Conservation (phyloP, 495 filamentous ascomycete genomes). For the Aspergillus incahuasiensis region DNA sequence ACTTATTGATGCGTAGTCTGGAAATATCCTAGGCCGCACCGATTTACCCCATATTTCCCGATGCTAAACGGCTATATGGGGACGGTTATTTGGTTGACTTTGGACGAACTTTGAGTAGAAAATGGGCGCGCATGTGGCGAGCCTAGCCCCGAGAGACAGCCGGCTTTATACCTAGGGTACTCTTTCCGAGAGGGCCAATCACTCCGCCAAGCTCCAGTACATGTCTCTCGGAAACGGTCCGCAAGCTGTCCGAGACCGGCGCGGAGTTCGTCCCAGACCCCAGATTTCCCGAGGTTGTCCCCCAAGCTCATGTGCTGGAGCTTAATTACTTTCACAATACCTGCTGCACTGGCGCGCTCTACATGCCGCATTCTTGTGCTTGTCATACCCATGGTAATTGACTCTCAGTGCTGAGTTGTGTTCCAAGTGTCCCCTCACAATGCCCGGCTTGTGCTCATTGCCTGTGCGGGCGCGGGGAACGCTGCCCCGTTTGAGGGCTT, state of each 20-base stretch:
- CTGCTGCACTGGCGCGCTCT: too few relatives aligned
- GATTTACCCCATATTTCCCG: not conserved
- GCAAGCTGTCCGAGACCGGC: slow-evolving; percentile 15
- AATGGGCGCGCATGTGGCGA: not conserved
- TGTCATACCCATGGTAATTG: too few relatives aligned
- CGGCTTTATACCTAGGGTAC: too few relatives aligned
- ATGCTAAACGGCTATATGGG: not conserved
- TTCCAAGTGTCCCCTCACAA: not conserved
- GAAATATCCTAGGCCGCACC: not conserved
- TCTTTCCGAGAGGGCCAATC: slow-evolving; percentile 24
- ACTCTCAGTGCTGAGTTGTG: too few relatives aligned
- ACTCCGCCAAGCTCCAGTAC: not conserved
- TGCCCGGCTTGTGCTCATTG: slow-evolving; percentile 16
- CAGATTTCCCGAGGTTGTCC: slow-evolving; percentile 11
- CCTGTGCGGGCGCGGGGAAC: slow-evolving; percentile 14
- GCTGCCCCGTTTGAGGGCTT: slow-evolving; percentile 1
- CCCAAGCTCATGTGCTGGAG: not conserved
- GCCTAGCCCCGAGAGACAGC: not conserved
- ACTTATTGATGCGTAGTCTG: not conserved
- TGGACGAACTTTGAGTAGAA: not conserved
- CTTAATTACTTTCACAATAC: not conserved
- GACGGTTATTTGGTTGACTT: not conserved
- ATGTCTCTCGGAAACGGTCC: slow-evolving; percentile 12
- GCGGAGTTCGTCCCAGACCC: not conserved
- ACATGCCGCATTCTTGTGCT: too few relatives aligned